Percentiles rank a stretch among this genome's conserved stretches.
These are phyloP conservation scores for Zygotorulaspora sp. DNA, from an alignment of 805 yeast species.

Conservation along the genomic window DNA sequence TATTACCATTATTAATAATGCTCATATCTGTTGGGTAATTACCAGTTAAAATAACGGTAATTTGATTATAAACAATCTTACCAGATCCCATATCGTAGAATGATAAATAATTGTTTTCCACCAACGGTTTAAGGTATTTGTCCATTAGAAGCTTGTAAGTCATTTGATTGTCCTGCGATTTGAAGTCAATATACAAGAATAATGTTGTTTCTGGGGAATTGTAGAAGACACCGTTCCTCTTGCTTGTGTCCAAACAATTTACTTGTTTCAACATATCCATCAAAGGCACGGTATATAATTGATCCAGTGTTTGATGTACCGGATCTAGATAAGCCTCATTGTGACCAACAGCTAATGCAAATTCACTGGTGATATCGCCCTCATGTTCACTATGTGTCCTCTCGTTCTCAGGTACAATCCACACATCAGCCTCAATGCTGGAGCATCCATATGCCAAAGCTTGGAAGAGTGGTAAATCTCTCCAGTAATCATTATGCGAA, in stretches of 20 bases:
- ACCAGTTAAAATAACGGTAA: slow-evolving; percentile 65
- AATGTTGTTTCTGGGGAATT: slow-evolving; percentile 47
- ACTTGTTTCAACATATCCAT: slow-evolving; percentile 44
- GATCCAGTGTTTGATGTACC: slow-evolving; percentile 41
- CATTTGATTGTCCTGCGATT: slow-evolving; percentile 41
- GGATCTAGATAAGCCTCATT: slow-evolving; percentile 44
- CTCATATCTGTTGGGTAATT: slow-evolving; percentile 42
- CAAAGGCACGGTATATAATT: slow-evolving; percentile 53
- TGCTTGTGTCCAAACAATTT: slow-evolving; percentile 33
- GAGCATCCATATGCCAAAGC: slow-evolving; percentile 50
- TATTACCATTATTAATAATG: slow-evolving; percentile 12
- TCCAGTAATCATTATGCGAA: slow-evolving; percentile 70
- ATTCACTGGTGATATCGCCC: slow-evolving; percentile 34
- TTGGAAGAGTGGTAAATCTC: slow-evolving; percentile 52
- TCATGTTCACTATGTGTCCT: slow-evolving; percentile 18
- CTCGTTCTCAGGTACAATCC: slow-evolving; percentile 35
- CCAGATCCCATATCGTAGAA: slow-evolving; percentile 39
- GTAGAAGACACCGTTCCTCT: slow-evolving; percentile 41
- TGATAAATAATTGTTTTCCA: slow-evolving; percentile 47
- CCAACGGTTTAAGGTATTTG: slow-evolving; percentile 43
- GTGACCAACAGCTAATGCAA: slow-evolving; percentile 60
- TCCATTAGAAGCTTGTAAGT: slow-evolving; percentile 45
- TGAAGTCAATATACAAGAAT: slow-evolving; percentile 60
- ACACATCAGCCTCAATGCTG: slow-evolving; percentile 65
- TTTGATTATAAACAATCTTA: slow-evolving; percentile 45